phyloP scores from a whole-genome alignment of 176 grass and related monocot genomes.

The Areca catechu region DNA sequence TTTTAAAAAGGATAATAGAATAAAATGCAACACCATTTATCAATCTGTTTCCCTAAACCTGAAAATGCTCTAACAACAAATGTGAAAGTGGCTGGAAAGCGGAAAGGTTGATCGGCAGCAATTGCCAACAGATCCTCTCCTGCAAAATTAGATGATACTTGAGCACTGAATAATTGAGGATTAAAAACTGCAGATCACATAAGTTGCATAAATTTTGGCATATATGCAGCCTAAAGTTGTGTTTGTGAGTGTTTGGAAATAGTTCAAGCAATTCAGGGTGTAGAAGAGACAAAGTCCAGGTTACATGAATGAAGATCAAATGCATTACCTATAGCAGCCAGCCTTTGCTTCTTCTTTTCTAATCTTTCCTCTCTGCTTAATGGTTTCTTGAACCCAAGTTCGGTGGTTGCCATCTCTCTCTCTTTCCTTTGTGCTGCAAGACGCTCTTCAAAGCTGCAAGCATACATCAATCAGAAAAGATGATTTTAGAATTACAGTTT shows the following conservation, averaged over 20 bases:
- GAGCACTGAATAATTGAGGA: background rate
- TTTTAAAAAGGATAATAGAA: background rate
- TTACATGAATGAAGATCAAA: constrained; percentile 4
- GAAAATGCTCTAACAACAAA: constrained; percentile 99
- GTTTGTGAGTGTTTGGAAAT: too few species aligned
- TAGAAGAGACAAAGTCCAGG: too few species aligned
- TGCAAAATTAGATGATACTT: constrained; percentile 29
- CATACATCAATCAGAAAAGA: constrained; percentile 14
- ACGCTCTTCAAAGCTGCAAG: constrained; percentile 80
- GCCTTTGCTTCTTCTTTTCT: constrained; percentile 94
- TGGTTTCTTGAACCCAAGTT: constrained; percentile 89
- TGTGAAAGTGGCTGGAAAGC: constrained; percentile 97
- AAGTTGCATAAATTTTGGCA: too few species aligned
- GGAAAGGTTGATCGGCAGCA: constrained; percentile 95
- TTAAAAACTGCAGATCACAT: too few species aligned
- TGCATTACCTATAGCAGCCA: constrained; percentile 84
- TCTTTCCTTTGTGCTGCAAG: constrained; percentile 79
- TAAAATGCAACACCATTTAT: background rate
- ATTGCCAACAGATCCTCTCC: constrained; percentile 96
- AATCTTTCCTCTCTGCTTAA: constrained; percentile 66
- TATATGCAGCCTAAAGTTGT: too few species aligned
- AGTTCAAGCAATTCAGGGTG: too few species aligned
- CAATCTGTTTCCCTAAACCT: constrained; percentile 28
- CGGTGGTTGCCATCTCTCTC: constrained; percentile 51
- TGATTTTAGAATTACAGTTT: background rate